Evolutionary conservation across 2,329 filamentous ascomycete species (phyloP).

Genomic region (Torrubiella hemipterigena): DNA sequence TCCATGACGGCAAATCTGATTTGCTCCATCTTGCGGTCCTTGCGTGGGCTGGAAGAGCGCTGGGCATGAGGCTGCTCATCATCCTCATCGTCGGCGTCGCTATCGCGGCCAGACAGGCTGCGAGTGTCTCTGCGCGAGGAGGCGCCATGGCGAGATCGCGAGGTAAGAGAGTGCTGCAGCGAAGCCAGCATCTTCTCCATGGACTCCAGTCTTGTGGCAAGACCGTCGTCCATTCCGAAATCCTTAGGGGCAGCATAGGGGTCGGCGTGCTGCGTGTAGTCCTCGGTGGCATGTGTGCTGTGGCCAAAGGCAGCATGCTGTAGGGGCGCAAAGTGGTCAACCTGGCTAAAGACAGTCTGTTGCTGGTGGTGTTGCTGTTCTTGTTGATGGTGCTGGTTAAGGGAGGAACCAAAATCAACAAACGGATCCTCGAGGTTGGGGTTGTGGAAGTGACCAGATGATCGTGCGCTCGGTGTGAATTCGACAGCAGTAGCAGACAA

Average conservation of each 20-base stretch:
- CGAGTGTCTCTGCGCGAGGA: constrained; percentile 48
- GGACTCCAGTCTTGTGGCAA: constrained; percentile 67
- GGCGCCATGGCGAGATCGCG: constrained; percentile 40
- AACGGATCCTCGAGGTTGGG: constrained; percentile 53
- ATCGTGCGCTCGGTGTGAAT: constrained; percentile 12
- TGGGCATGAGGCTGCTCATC: constrained; percentile 59
- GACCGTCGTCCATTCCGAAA: constrained; percentile 64
- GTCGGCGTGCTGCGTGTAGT: constrained; percentile 80
- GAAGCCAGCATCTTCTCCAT: constrained; percentile 66
- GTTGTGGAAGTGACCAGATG: constrained; percentile 31
- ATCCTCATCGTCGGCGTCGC: constrained; percentile 87
- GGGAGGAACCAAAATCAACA: constrained; percentile 38
- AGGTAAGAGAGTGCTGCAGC: constrained; percentile 59
- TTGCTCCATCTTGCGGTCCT: constrained; percentile 72
- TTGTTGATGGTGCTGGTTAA: constrained; percentile 35
- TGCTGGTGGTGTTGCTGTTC: constrained; percentile 31
- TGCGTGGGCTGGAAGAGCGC: constrained; percentile 64
- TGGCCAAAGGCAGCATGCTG: constrained; percentile 78
- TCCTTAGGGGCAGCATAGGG: constrained; percentile 85
- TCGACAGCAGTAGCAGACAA: constrained; percentile 3
- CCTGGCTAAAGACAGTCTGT: constrained; percentile 3
- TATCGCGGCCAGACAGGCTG: constrained; percentile 56
- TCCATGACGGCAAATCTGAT: constrained; percentile 65
- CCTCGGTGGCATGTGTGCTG: no score
- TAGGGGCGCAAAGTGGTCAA: constrained; percentile 63